A percentile compares a stretch with the other conserved stretches of the same genome.
phyloP scores from a whole-genome alignment of 1,139 yeast genomes.

The Yamadazyma siamensis region DNA sequence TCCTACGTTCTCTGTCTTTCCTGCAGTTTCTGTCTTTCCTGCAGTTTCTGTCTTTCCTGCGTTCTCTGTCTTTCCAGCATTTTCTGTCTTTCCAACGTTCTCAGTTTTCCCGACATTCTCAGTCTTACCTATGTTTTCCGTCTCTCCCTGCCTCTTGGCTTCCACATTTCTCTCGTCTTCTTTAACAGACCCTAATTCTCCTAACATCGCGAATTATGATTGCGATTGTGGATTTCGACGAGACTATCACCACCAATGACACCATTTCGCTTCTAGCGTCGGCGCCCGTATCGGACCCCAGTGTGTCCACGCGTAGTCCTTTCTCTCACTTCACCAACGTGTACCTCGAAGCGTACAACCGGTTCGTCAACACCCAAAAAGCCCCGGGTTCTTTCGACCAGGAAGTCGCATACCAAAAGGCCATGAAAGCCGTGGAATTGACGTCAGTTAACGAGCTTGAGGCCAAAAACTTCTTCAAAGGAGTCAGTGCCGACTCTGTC shows the following conservation, averaged over 20 bases:
- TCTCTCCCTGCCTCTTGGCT: slow-evolving; percentile 12
- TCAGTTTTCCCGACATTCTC: slow-evolving; percentile 12
- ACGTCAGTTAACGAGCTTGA: slow-evolving; percentile 49
- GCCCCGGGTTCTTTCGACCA: slow-evolving; percentile 13
- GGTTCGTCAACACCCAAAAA: slow-evolving; percentile 16
- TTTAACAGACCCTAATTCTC: slow-evolving; percentile 23
- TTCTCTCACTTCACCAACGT: slow-evolving; percentile 45
- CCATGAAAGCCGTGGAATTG: slow-evolving; percentile 45
- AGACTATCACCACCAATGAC: slow-evolving; percentile 58
- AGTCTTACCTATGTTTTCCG: slow-evolving; percentile 10
- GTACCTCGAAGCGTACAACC: slow-evolving; percentile 38
- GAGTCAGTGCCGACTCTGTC: slow-evolving; percentile 32
- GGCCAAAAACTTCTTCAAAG: slow-evolving; percentile 39
- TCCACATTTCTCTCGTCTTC: slow-evolving; percentile 2
- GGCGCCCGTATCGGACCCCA: too few relatives aligned
- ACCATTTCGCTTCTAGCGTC: slow-evolving; percentile 44
- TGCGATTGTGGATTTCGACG: slow-evolving; percentile 66
- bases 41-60: slow-evolving; percentile 13
- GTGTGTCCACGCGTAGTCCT: slow-evolving; percentile 48
- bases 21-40: slow-evolving; percentile 15
- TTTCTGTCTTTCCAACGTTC: slow-evolving; percentile 13
- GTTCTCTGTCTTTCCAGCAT: slow-evolving; percentile 10
- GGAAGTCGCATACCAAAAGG: slow-evolving; percentile 46
- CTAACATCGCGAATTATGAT: slow-evolving; percentile 10
- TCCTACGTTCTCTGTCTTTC: slow-evolving; percentile 8